phyloP scores from a whole-genome alignment of 139 green algal species.

The Picochlorum sp. region DNA sequence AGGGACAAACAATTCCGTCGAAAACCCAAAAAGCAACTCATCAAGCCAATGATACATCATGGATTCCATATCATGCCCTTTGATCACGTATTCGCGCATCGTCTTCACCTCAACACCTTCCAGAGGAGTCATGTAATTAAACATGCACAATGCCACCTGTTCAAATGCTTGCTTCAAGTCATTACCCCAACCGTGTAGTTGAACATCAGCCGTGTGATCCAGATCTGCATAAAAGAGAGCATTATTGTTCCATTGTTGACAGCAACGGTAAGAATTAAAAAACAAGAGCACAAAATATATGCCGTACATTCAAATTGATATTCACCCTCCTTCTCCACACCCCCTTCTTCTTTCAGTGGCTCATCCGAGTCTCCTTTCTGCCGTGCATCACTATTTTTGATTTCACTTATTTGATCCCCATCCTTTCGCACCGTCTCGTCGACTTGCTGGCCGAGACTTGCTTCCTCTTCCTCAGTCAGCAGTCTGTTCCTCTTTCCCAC shows the following conservation, averaged over 20 bases:
- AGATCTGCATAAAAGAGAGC: constrained; percentile 34
- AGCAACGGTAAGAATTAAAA: background rate
- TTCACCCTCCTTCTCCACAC: no score
- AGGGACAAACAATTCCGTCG: constrained; percentile 57
- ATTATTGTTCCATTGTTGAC: no score
- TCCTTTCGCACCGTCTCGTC: background rate
- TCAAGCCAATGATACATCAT: constrained; percentile 76
- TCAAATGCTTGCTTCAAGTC: constrained; percentile 49
- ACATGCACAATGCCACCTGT: constrained; percentile 60
- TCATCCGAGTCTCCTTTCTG: no score
- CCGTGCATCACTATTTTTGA: background rate
- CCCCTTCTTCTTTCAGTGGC: no score
- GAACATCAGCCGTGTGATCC: constrained; percentile 82
- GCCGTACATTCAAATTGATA: no score
- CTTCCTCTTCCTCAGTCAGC: background rate
- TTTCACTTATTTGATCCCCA: background rate
- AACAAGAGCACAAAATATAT: background rate
- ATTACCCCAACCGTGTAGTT: constrained; percentile 69
- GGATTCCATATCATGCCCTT: constrained; percentile 63
- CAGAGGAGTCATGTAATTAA: constrained; percentile 79
- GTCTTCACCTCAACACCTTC: constrained; percentile 17
- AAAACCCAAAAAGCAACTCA: constrained; percentile 71
- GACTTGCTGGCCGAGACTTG: no score
- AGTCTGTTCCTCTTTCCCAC: background rate
- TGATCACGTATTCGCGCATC: background rate